Percentiles rank a stretch among this genome's conserved stretches.
Evolutionary conservation across 2,329 filamentous ascomycete species (phyloP).

Genomic region (Alternaria alternata): DNA sequence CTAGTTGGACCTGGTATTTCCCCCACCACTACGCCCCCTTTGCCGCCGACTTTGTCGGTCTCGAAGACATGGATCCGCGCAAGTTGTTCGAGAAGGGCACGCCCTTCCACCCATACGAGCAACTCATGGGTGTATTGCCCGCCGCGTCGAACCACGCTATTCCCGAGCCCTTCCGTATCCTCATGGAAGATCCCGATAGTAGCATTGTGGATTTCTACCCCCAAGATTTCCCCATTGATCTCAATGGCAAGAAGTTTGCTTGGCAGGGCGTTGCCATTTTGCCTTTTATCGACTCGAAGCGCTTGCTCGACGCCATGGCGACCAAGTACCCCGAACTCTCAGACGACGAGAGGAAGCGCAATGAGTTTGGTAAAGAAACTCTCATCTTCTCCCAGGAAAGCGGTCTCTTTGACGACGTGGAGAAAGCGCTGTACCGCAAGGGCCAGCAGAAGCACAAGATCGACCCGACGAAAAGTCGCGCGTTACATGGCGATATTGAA

Average conservation of each 20-base stretch:
- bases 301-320: slow-evolving; percentile 81
- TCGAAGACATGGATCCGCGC: slow-evolving; percentile 72
- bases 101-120: slow-evolving; percentile 92
- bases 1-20: slow-evolving; percentile 99
- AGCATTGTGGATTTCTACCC: slow-evolving; percentile 98
- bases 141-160: slow-evolving; percentile 92
- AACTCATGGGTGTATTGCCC: slow-evolving; percentile 96
- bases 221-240: slow-evolving; percentile 87
- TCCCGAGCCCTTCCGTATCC: slow-evolving; percentile 83
- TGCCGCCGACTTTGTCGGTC: slow-evolving; percentile 88
- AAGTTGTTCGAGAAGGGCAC: slow-evolving; percentile 84
- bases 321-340: slow-evolving; percentile 82
- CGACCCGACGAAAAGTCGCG: slow-evolving; percentile 76
- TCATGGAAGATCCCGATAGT: slow-evolving; percentile 89
- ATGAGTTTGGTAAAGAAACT: slow-evolving; percentile 80
- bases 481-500: slow-evolving; percentile 79
- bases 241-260: slow-evolving; percentile 98
- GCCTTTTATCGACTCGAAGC: slow-evolving; percentile 94
- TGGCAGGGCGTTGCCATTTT: slow-evolving; percentile 96
- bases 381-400: slow-evolving; percentile 86
- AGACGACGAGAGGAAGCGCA: slow-evolving; percentile 78
- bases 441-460: slow-evolving; percentile 70
- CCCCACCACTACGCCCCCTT: slow-evolving; percentile 99
- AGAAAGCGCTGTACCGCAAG: slow-evolving; percentile 89
- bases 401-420: slow-evolving; percentile 84